Evolutionary conservation across 2,329 filamentous ascomycete genomes (phyloP).

Genomic region (Botryotinia globosa): DNA sequence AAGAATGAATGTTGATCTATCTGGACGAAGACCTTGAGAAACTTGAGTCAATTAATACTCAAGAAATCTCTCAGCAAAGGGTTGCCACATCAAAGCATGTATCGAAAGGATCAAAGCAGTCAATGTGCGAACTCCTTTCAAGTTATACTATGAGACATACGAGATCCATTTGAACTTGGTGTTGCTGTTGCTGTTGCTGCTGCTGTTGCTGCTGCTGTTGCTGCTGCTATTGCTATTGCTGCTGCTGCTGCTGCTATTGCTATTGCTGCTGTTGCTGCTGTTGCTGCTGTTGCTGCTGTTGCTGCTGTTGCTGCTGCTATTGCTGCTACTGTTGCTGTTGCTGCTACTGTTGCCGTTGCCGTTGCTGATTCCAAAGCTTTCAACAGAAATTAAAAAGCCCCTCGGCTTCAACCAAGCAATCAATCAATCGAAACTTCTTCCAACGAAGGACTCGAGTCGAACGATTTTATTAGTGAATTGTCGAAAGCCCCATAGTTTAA

Average conservation of each 20-base stretch:
- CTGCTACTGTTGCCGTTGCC: background rate
- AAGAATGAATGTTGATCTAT: constrained; percentile 9
- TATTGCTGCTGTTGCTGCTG: background rate
- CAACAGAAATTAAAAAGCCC: background rate
- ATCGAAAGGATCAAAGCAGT: background rate
- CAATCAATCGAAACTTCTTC: background rate
- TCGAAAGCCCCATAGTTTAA: background rate
- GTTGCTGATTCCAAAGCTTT: background rate
- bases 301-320: background rate
- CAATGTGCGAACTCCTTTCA: background rate
- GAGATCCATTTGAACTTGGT: constrained; percentile 3
- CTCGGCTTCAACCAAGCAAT: background rate
- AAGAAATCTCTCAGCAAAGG: background rate
- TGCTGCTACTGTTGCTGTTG: background rate
- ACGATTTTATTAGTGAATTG: background rate
- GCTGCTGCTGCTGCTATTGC: background rate
- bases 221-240: background rate
- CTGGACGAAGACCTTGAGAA: background rate
- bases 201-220: too few species aligned
- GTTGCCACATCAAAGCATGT: background rate
- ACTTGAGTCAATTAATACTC: background rate
- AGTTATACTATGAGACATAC: background rate
- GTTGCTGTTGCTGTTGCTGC: background rate
- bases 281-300: background rate
- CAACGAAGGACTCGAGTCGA: background rate